These are phyloP conservation scores for Pseudopyricularia javanii DNA, from an alignment of 2,329 filamentous ascomycete species.

Conservation along the genomic window DNA sequence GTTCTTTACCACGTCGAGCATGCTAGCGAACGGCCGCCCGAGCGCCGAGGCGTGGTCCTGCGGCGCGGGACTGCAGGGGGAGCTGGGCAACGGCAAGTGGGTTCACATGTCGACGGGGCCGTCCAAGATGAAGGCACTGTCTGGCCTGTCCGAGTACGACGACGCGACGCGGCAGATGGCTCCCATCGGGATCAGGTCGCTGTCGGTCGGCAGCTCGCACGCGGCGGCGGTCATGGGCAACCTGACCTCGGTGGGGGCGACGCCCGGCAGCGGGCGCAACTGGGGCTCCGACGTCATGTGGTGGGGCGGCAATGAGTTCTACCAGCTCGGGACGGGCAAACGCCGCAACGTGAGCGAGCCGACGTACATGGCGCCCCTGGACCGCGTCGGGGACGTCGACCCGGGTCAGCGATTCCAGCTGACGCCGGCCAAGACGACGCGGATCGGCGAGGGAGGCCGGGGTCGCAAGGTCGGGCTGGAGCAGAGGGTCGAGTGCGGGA, in stretches of 20 bases:
- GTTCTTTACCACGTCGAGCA: constrained; percentile 69
- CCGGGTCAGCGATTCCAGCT: constrained; percentile 69
- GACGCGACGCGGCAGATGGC: constrained; percentile 54
- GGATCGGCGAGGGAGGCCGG: constrained; percentile 42
- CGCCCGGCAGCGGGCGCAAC: constrained; percentile 29
- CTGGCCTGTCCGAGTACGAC: constrained; percentile 77
- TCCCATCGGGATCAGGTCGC: constrained; percentile 63
- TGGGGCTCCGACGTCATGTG: constrained; percentile 83
- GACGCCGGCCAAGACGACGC: constrained; percentile 62
- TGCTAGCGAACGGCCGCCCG: constrained; percentile 38
- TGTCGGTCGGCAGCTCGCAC: constrained; percentile 72
- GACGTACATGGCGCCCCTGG: constrained; percentile 66
- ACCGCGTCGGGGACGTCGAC: constrained; percentile 44
- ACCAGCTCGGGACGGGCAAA: constrained; percentile 85
- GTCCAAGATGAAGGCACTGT: constrained; percentile 71
- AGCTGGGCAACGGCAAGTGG: constrained; percentile 77
- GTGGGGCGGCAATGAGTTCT: constrained; percentile 93
- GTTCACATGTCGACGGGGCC: constrained; percentile 72
- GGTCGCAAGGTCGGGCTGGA: constrained; percentile 66
- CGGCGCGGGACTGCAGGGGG: constrained; percentile 74
- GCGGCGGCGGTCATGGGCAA: constrained; percentile 76
- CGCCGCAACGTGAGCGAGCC: constrained; percentile 68
- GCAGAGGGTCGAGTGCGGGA: constrained; percentile 80
- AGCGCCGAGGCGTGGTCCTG: constrained; percentile 77
- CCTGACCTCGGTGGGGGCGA: constrained; percentile 44